Base-by-base conservation (phyloP, 1,139 yeast species). In the Zygoascus sp. region DNA sequence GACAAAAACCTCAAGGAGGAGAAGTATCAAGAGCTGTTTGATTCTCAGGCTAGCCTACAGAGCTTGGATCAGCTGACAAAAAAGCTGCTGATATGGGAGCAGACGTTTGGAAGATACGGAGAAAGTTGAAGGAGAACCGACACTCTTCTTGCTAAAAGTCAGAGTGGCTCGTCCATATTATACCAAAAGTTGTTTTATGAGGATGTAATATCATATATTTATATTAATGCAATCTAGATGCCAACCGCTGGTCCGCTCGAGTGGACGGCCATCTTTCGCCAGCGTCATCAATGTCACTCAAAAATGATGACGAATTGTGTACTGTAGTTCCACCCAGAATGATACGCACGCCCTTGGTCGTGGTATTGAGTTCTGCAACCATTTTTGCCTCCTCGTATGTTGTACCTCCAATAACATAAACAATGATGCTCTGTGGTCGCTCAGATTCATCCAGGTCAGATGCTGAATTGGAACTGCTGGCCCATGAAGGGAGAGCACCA, bases 331-430 rank as follows among this genome's bases (percentile, higher is more conserved):
- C 89, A 10, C 98, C 98, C 21, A 90, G 69, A 2, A 88, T 74
- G 13, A 74, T 74, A 57, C 75, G 73, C 55, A 76, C 77, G 2
- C 76, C 76, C 41, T 72, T 73, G 43, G 71, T 71, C n/a, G 65
- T 61, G 15, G 75, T 66, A 59, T 83, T 82, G 54, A 89, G 72
- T 54, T 88, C 88, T 49, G 86, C 79, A 3, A 89, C 81, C 40
- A 89, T 67, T 48, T 96, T 75, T 0, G 95, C 86, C 63, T 92
- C 99, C 63, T 90, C 97, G 61, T 80, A 89, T 0, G 97, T 92
- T 2, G 79, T 83, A 3, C 98, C 98, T 9, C 97, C 97, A 45
- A 88, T 80, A 49, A 90, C 72, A 62, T 85, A 92, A 1, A 92
- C 76, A 11, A 92, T 75, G 7, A 92, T 73, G 58, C 89, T 95